phyloP scores from a whole-genome alignment of 164 flowering plant species.

The Amborella trichopoda region DNA sequence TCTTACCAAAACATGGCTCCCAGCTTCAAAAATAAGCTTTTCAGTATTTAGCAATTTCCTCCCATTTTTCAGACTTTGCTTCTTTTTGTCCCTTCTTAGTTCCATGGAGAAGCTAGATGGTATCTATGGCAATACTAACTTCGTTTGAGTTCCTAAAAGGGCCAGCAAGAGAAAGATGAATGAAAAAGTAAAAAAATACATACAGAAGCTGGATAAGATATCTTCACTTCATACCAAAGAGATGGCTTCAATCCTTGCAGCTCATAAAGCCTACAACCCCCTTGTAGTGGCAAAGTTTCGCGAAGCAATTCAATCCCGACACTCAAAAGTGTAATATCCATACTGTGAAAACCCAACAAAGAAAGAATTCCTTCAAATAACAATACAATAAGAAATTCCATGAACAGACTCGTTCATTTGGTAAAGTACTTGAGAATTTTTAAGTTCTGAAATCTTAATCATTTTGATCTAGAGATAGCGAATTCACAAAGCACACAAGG shows the following conservation, averaged over 20 bases:
- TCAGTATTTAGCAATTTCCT: slow-evolving; percentile 84
- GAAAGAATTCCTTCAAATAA: too few species aligned
- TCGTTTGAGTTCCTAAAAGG: slow-evolving; percentile 5
- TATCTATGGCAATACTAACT: slow-evolving; percentile 27
- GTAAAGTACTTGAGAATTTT: too few species aligned
- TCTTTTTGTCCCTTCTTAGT: slow-evolving; percentile 26
- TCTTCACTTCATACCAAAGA: slow-evolving; percentile 96
- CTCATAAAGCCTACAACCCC: slow-evolving; percentile 55
- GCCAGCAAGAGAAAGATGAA: not conserved
- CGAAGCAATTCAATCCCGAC: slow-evolving; percentile 59
- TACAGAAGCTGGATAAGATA: slow-evolving; percentile 99
- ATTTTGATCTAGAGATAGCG: too few species aligned
- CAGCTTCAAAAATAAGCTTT: slow-evolving; percentile 68
- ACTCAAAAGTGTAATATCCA: slow-evolving; percentile 27
- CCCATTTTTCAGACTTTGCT: slow-evolving; percentile 16
- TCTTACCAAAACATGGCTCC: slow-evolving; percentile 12
- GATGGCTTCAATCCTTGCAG: slow-evolving; percentile 56
- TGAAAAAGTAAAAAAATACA: slow-evolving; percentile 17
- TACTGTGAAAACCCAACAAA: slow-evolving; percentile 13
- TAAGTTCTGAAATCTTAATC: too few species aligned
- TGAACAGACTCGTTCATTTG: too few species aligned
- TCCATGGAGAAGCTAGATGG: slow-evolving; percentile 74
- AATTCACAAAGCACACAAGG: too few species aligned
- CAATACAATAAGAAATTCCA: too few species aligned
- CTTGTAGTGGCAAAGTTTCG: slow-evolving; percentile 55